Evolutionary conservation across 345 rosid genomes (phyloP), one percentile per base, ranked within the genome.

Genomic region (Euphorbia tirucalli): DNA sequence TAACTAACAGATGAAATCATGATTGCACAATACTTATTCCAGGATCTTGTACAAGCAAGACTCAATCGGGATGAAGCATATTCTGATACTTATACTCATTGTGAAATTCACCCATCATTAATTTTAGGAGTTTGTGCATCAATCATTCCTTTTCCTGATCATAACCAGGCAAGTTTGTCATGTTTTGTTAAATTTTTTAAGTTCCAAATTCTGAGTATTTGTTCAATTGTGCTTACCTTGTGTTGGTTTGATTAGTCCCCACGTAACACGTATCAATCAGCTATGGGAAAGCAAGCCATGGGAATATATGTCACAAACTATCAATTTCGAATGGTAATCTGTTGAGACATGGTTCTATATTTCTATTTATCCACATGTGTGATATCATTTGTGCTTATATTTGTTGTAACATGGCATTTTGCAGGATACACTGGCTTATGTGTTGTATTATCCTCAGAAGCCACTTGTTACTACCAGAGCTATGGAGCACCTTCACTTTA

Each of bases 281-380:
- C 99, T 37, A 95, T 95, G 97, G 99, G 99, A 55, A 95, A 95
- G 86, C 99, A 95, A 88, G 97, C 99, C 50, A 92, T 95, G 97
- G 99, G 99, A 74, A 90, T 95, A 52, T 95, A 95, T 68, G 99
- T 95, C 71, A 95, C 99, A 35, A 95, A 95, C 79, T 95, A 89
- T 86, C 99, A 95, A 69, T 95, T 95, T 56, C 92, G 97, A 56
- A 95, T 95, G 97, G 97, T 95, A 75, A 66, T 76, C 39, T 41
- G 66, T 70, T 61, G 30, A 15, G 63, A 24, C 28, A 25, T 25
- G 15, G 56, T 73, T 62, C 7, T 56, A 1, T 59, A 3, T 67
- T 50, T 52, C n/a, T 18, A 11, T 72, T 49, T 9, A 10, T 41
- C 1, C 60, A 13, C 28, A 70, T 43, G 21, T 43, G 0, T 0